Conservation (phyloP, 352 stramenopile genomes). For the Phytophthora pisi region DNA sequence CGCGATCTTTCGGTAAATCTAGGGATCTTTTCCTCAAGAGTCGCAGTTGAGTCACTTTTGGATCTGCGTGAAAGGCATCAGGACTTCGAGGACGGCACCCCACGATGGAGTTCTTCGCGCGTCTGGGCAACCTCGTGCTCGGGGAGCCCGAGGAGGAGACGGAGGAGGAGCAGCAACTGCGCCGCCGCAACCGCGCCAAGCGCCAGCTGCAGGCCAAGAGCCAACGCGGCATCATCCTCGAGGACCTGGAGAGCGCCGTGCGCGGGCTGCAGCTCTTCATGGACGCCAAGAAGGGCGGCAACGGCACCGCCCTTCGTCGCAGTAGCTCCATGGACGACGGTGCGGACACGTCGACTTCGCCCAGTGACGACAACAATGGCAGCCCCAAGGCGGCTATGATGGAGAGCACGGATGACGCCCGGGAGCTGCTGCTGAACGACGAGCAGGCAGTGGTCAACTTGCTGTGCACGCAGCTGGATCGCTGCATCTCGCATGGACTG, state of each 20-base stretch:
- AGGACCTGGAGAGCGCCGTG: slow-evolving; percentile 78
- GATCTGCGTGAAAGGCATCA: slow-evolving; percentile 17
- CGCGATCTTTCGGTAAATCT: too few relatives aligned
- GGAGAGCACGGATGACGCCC: slow-evolving; percentile 76
- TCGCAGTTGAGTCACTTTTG: slow-evolving; percentile 12
- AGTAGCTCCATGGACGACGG: slow-evolving; percentile 28
- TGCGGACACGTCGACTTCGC: slow-evolving; percentile 8
- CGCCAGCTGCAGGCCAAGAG: slow-evolving; percentile 74
- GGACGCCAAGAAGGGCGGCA: slow-evolving; percentile 37
- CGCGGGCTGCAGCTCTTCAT: slow-evolving; percentile 61
- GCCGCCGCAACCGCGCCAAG: slow-evolving; percentile 59
- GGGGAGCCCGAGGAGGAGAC: slow-evolving; percentile 61
- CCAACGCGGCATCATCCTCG: slow-evolving; percentile 77
- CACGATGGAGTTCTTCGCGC: slow-evolving; percentile 68
- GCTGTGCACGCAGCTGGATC: slow-evolving; percentile 76
- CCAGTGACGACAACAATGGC: slow-evolving; percentile 23
- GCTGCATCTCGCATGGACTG: slow-evolving; percentile 71
- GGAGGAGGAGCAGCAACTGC: slow-evolving; percentile 51
- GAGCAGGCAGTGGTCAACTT: slow-evolving; percentile 70
- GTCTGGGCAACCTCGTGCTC: slow-evolving; percentile 52
- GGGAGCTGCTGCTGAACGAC: slow-evolving; percentile 74
- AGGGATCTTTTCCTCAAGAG: slow-evolving; percentile 12
- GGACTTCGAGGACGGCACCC: not conserved
- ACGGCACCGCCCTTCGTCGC: slow-evolving; percentile 8
- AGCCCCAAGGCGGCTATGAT: slow-evolving; percentile 56